These are phyloP conservation scores for Chrysochromulina tobinii DNA, from an alignment of 78 protist species.

Conservation along the genomic window DNA sequence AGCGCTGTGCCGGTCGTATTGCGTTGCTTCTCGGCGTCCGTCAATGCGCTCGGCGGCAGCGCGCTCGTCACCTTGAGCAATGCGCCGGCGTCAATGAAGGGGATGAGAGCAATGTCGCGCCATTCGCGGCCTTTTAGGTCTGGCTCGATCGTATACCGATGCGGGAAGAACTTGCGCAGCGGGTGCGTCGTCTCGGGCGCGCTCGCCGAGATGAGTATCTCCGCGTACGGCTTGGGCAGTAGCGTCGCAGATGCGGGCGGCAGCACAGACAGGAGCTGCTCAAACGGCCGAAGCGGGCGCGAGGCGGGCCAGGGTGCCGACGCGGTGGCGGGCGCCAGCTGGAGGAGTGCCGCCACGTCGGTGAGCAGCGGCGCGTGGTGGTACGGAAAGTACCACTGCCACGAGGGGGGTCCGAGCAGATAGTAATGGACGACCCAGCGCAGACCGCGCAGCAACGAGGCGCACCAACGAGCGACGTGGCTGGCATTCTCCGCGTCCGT, in stretches of 20 bases:
- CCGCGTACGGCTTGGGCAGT: conserved; percentile 24
- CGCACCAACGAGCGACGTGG: background rate
- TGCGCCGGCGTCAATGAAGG: background rate
- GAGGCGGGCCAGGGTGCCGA: background rate
- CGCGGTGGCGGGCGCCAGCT: background rate
- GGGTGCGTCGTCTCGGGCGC: background rate
- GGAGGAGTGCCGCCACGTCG: conserved; percentile 1
- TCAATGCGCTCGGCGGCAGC: background rate
- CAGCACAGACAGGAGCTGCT: conserved; percentile 36
- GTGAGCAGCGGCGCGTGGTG: conserved; percentile 13
- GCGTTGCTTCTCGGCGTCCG: background rate
- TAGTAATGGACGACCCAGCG: background rate
- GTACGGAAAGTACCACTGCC: background rate
- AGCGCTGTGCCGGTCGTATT: background rate
- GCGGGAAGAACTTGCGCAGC: background rate
- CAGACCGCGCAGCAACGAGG: background rate
- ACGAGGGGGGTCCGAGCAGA: background rate
- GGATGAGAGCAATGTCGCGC: conserved; percentile 18
- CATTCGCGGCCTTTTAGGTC: background rate
- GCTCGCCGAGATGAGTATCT: background rate
- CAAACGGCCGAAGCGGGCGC: conserved; percentile 38
- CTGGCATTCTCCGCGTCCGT: background rate
- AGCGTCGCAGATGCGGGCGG: conserved; percentile 17
- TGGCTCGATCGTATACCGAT: background rate
- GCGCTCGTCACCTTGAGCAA: background rate